Percentiles rank a stretch among this genome's conserved stretches.
Conservation (phyloP, 441 rosid species). For the Raphanus hybrid region DNA sequence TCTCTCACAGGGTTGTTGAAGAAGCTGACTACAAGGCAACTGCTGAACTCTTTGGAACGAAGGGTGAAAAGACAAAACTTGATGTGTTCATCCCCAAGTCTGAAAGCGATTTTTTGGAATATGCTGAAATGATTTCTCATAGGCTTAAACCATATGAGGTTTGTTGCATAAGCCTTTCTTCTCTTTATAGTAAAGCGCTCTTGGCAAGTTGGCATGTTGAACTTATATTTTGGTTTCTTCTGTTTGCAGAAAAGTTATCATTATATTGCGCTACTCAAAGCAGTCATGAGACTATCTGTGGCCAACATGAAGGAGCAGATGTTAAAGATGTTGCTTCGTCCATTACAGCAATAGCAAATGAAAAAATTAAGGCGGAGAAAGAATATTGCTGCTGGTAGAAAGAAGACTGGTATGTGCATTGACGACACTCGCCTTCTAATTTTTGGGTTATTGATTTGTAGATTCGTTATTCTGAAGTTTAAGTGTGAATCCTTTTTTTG, state of each 20-base stretch:
- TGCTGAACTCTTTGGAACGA: no score
- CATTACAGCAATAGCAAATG: conserved; percentile 83
- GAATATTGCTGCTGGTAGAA: conserved; percentile 70
- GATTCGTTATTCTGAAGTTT: background rate
- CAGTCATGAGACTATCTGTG: no score
- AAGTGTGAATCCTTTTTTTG: background rate
- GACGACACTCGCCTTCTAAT: background rate
- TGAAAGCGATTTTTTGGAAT: conserved; percentile 35
- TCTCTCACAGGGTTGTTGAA: no score
- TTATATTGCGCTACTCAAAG: no score
- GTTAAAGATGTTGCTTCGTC: conserved; percentile 90
- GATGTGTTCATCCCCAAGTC: conserved; percentile 43
- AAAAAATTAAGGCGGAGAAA: conserved; percentile 88
- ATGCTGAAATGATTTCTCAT: no score
- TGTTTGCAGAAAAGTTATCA: no score
- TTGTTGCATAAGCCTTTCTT: background rate
- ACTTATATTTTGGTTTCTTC: conserved; percentile 3
- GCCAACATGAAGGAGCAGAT: no score
- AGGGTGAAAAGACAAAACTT: no score
- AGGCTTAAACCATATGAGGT: conserved; percentile 53
- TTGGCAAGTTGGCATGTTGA: background rate
- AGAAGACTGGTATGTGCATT: conserved; percentile 64
- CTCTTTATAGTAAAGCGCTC: background rate
- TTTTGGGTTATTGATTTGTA: background rate
- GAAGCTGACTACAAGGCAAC: no score